phyloP scores from a whole-genome alignment of 805 yeast genomes.

The Priceomyces fermenticarens region DNA sequence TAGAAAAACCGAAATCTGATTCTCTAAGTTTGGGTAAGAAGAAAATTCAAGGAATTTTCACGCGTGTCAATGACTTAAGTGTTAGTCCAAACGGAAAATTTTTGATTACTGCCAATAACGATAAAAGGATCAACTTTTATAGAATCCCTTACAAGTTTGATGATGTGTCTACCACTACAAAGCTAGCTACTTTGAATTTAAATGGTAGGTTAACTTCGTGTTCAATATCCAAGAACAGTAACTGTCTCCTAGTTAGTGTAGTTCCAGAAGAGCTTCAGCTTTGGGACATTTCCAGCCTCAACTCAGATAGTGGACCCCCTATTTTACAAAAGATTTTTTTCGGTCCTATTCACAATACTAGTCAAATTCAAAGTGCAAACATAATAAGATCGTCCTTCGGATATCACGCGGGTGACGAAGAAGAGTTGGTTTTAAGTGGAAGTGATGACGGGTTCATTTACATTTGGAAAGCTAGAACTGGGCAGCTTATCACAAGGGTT shows the following conservation, averaged over 20 bases:
- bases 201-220: conserved; percentile 65
- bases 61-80: conserved; percentile 65
- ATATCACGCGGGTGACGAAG: conserved; percentile 46
- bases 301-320: conserved; percentile 27
- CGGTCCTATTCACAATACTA: conserved; percentile 45
- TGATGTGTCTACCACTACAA: conserved; percentile 30
- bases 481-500: conserved; percentile 59
- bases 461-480: conserved; percentile 73
- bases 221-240: conserved; percentile 51
- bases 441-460: conserved; percentile 78
- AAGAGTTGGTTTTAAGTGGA: conserved; percentile 73
- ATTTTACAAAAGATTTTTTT: conserved; percentile 58
- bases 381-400: conserved; percentile 80
- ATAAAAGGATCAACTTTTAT: conserved; percentile 59
- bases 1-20: conserved; percentile 2
- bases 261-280: conserved; percentile 76
- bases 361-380: conserved; percentile 55
- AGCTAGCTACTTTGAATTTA: conserved; percentile 46
- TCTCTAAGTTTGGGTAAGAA: conserved; percentile 4
- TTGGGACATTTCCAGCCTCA: conserved; percentile 61
- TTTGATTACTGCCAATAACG: conserved; percentile 63
- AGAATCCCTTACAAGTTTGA: conserved; percentile 41
- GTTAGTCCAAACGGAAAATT: conserved; percentile 62
- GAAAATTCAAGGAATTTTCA: conserved; percentile 24
- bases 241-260: conserved; percentile 57